phyloP scores from a whole-genome alignment of 2,329 filamentous ascomycete genomes.

The Colletotrichum eremochloae region DNA sequence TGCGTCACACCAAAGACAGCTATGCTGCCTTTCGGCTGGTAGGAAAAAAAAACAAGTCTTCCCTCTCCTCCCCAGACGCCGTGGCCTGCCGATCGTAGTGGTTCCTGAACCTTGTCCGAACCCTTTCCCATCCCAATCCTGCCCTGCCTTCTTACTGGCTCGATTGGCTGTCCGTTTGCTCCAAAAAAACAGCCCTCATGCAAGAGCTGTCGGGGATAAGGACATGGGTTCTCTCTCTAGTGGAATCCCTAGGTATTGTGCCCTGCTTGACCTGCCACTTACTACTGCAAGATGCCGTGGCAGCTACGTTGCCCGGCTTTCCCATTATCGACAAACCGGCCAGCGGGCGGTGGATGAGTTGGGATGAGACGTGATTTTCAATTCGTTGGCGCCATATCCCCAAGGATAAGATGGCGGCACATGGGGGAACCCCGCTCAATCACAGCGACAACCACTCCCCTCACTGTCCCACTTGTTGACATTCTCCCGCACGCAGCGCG shows the following conservation, averaged over 20 bases:
- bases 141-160: constrained; percentile 18
- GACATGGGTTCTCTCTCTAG: constrained; percentile 36
- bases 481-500: constrained; percentile 27
- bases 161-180: constrained; percentile 6
- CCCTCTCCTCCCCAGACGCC: constrained; percentile 6
- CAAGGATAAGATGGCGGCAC: constrained; percentile 19
- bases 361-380: constrained; percentile 5
- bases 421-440: constrained; percentile 22
- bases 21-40: constrained; percentile 4
- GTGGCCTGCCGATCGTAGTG: constrained; percentile 34
- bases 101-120: constrained; percentile 37
- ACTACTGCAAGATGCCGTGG: constrained; percentile 30
- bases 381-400: constrained; percentile 28
- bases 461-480: constrained; percentile 17
- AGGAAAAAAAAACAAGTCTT: constrained; percentile 12
- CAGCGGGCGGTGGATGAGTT: constrained; percentile 1
- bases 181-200: constrained; percentile 24
- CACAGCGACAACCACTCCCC: not conserved
- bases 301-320: constrained; percentile 32
- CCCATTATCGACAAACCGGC: constrained; percentile 35
- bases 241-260: not conserved
- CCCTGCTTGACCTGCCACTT: constrained; percentile 5
- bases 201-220: constrained; percentile 15
- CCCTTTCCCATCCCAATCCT: constrained; percentile 25
- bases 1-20: constrained; percentile 33